Evolutionary conservation across 768 basidiomycete species (phyloP).

Genomic region (Amanita jacksonii): DNA sequence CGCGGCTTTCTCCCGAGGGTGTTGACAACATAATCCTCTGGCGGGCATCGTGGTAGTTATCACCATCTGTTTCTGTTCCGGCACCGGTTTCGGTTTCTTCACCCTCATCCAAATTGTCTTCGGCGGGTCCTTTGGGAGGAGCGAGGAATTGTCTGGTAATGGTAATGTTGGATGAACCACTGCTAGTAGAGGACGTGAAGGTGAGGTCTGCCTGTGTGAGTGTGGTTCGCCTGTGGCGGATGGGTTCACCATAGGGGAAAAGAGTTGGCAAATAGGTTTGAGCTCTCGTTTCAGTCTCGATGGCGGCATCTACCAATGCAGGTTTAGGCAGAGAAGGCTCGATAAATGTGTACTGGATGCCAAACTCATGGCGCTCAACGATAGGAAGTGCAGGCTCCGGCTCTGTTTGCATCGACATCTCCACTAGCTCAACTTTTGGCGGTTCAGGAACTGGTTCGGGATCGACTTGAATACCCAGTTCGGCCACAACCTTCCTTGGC

Average conservation of each 20-base stretch:
- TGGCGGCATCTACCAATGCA: slow-evolving; percentile 21
- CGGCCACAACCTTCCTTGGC: slow-evolving; percentile 15
- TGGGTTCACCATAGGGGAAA: slow-evolving; percentile 15
- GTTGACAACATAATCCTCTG: slow-evolving; percentile 62
- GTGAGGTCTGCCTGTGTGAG: slow-evolving; percentile 31
- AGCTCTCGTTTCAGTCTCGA: slow-evolving; percentile 27
- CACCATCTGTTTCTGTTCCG: slow-evolving; percentile 60
- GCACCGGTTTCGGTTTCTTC: slow-evolving; percentile 45
- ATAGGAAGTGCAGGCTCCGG: slow-evolving; percentile 21
- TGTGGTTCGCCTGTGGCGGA: slow-evolving; percentile 29
- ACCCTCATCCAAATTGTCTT: slow-evolving; percentile 21
- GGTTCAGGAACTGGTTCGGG: slow-evolving; percentile 18
- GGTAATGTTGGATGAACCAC: slow-evolving; percentile 29
- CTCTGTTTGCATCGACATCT: slow-evolving; percentile 43
- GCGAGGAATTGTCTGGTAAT: slow-evolving; percentile 31
- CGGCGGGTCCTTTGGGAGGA: slow-evolving; percentile 13
- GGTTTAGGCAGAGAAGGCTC: slow-evolving; percentile 23
- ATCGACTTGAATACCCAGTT: slow-evolving; percentile 35
- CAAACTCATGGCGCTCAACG: slow-evolving; percentile 33
- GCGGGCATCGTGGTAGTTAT: slow-evolving; percentile 74
- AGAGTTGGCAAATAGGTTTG: slow-evolving; percentile 13
- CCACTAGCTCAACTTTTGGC: slow-evolving; percentile 17
- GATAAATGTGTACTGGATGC: slow-evolving; percentile 34
- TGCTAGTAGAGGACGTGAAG: slow-evolving; percentile 15
- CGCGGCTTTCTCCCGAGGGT: slow-evolving; percentile 44